Percentiles rank a stretch among this genome's conserved stretches.
These are phyloP conservation scores for Erythrophleum fordii DNA, from an alignment of 306 rosid genomes.

Conservation along the genomic window DNA sequence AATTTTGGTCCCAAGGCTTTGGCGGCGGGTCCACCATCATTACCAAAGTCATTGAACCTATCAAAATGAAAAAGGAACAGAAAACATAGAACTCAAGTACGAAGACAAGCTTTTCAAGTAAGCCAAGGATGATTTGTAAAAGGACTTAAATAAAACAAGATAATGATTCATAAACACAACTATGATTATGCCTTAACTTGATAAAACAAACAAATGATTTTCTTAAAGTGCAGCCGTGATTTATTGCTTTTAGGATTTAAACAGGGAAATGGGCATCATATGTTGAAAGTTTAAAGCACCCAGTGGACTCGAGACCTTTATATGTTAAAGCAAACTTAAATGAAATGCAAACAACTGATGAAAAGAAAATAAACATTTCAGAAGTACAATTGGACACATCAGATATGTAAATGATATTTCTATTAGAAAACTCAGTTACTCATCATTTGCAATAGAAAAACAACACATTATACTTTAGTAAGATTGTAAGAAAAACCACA, in stretches of 20 bases:
- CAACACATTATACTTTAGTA: background rate
- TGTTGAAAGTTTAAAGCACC: background rate
- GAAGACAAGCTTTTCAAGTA: too few relatives aligned
- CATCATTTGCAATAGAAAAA: background rate
- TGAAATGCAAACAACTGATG: background rate
- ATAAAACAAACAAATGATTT: background rate
- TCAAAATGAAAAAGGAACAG: constrained; percentile 19
- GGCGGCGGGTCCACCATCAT: constrained; percentile 67
- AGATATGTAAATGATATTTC: background rate
- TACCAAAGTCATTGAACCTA: constrained; percentile 65
- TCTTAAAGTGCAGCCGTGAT: background rate
- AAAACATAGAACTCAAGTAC: constrained; percentile 10
- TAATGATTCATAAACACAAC: background rate
- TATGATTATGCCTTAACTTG: background rate
- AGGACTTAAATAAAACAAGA: background rate
- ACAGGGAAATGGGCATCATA: background rate
- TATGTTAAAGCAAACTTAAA: background rate
- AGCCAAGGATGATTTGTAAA: background rate
- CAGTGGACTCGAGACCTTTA: background rate
- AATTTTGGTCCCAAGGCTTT: constrained; percentile 57
- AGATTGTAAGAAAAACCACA: background rate
- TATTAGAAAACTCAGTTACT: background rate
- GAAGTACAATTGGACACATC: background rate
- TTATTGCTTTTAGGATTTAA: background rate
- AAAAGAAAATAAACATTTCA: too few relatives aligned